phyloP scores from a whole-genome alignment of 192 early-diverging fungal species.

The Coemansia sp. region DNA sequence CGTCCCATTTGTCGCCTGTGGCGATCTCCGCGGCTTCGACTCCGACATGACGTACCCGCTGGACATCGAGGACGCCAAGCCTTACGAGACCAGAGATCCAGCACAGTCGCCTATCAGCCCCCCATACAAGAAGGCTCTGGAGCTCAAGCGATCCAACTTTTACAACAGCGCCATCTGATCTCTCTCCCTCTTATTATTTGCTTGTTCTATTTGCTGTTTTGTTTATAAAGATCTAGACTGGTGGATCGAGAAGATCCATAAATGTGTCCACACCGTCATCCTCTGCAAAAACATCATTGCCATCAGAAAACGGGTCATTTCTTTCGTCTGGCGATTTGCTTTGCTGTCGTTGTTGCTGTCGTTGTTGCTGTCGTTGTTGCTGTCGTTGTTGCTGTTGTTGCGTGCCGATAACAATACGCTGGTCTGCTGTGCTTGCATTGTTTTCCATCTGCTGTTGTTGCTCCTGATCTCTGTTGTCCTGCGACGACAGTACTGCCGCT shows the following conservation, averaged over 20 bases:
- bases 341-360: not conserved
- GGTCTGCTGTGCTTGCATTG: not conserved
- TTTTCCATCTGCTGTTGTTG: not conserved
- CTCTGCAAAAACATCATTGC: slow-evolving; percentile 13
- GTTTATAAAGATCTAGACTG: slow-evolving; percentile 2
- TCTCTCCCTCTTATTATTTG: not conserved
- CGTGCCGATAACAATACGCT: not conserved
- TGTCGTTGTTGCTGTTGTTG: not conserved
- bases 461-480: not conserved
- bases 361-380: not conserved
- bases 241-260: slow-evolving; percentile 22
- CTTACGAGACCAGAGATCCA: slow-evolving; percentile 63
- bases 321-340: not conserved
- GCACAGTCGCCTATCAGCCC: slow-evolving; percentile 85
- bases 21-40: slow-evolving; percentile 87
- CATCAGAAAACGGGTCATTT: not conserved
- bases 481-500: not conserved
- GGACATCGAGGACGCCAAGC: slow-evolving; percentile 45
- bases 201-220: not conserved
- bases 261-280: slow-evolving; percentile 5
- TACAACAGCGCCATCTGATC: slow-evolving; percentile 58
- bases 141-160: slow-evolving; percentile 72
- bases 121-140: slow-evolving; percentile 82
- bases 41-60: slow-evolving; percentile 83
- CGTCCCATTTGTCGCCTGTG: slow-evolving; percentile 89